Evolutionary conservation across 2,329 filamentous ascomycete species (phyloP).

Genomic region (Neurospora crassa): DNA sequence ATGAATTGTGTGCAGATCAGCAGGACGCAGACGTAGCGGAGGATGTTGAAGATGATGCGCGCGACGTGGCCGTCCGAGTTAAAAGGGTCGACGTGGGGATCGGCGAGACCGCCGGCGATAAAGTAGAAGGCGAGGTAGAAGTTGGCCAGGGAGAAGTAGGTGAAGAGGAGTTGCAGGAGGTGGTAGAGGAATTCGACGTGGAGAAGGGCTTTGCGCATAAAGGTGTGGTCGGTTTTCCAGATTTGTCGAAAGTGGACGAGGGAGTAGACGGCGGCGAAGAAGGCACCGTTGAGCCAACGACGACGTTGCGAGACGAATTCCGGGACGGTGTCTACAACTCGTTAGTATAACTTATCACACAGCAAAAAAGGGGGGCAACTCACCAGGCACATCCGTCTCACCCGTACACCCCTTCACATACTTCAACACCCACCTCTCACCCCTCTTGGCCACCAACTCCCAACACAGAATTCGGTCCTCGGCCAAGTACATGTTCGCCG

Average conservation of each 20-base stretch:
- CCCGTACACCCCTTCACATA: conserved; percentile 95
- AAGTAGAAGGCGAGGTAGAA: conserved; percentile 99
- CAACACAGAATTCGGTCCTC: conserved; percentile 86
- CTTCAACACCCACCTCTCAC: conserved; percentile 93
- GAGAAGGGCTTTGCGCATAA: conserved; percentile 80
- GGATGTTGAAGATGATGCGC: conserved; percentile 72
- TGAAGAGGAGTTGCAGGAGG: conserved; percentile 85
- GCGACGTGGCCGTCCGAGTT: conserved; percentile 64
- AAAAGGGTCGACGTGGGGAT: conserved; percentile 77
- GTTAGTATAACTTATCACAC: conserved; percentile 17
- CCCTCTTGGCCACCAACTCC: conserved; percentile 92
- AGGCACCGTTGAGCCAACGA: conserved; percentile 96
- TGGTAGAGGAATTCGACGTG: conserved; percentile 96
- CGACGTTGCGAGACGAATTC: conserved; percentile 96
- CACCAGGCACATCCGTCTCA: conserved; percentile 95
- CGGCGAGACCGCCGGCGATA: conserved; percentile 80
- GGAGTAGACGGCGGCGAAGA: conserved; percentile 97
- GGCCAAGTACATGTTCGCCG: conserved; percentile 90
- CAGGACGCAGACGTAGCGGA: conserved; percentile 77
- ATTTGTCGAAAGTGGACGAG: conserved; percentile 91
- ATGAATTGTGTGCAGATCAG: conserved; percentile 95
- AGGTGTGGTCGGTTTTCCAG: conserved; percentile 83
- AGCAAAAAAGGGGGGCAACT: conserved; percentile 25
- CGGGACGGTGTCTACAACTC: conserved; percentile 65
- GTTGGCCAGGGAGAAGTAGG: conserved; percentile 95